Evolutionary conservation across 1,284 basidiomycete species (phyloP), one percentile per base, ranked within the genome.

Genomic region (Meira nashicola): DNA sequence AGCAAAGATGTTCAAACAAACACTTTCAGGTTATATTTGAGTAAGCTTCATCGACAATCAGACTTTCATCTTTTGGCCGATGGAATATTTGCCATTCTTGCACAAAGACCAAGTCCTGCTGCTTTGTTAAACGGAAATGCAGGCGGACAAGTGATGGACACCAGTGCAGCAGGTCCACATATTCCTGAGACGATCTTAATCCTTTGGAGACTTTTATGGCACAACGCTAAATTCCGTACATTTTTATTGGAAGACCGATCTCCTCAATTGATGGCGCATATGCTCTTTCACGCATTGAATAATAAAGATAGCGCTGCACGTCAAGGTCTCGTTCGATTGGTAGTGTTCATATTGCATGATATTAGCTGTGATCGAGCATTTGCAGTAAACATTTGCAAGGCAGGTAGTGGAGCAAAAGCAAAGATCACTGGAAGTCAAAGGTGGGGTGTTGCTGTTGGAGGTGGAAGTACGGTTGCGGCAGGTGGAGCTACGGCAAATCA

Each of bases 311-410:
- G 62, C 51, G 14, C 71, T 87, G 90, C 93, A 58, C 87, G 93
- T 81, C 89, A 95, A 70, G 93, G 92, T 0, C 81, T 96, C 25
- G 90, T 92, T 68, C 85, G 93, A 49, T 86, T 90, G 2, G 82
- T 94, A 37, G 90, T 90, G 2, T 96, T 95, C 79, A 87, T 96
- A 60, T 81, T 97, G 4, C 94, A 98, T 75, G 88, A 90, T 4
- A 80, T 97, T 17, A 92, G 92, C 2, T 87, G 91, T 0, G 90
- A 95, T 69, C 82, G 83, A 33, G 81, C 83, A 0, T 93, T 96
- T 71, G 89, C 84, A 81, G 15, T 69, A 79, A 50, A 68, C 19
- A 62, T 76, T 21, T 65, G 65, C 14, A 69, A 57, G 37, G 57
- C 62, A 12, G 72, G 63, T 3, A 68, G 63, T 47, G 62, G 51